Base-by-base conservation (phyloP, 2,329 filamentous ascomycete species). In the Diaporthe vaccinii region DNA sequence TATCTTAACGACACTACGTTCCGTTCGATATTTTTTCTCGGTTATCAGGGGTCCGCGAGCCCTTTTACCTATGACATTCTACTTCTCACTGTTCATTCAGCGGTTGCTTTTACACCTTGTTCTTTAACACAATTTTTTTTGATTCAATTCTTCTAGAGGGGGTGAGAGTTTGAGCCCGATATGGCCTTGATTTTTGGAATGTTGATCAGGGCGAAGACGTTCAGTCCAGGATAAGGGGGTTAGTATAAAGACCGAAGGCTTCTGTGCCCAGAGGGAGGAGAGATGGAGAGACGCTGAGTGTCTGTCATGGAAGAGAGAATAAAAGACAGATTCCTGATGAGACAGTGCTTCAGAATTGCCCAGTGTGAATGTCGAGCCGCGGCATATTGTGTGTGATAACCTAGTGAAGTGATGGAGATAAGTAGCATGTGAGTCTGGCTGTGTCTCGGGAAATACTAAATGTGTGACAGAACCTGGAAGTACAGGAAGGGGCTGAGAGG, bases 1-100 rank as follows among this genome's bases (percentile, higher is more conserved):
- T 39, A 55, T 55, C 49, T 55, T 51, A 41, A 69, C 65, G 65
- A 69, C 65, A 69, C 34, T 49, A 65, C 41, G 25, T 65, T 49
- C 25, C n/a, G n/a, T 69, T 69, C 46, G n/a, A 69, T 28, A 15
- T 69, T 49, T 3, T 44, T 20, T 17, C 34, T 1, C 31, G 49
- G 36, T 15, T 25, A 6, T 12, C 8, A 20, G 34, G 49, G 65
- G 4, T 10, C 15, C 3, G 46, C 9, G 65, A 68, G 34, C 9
- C 34, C 65, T 28, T 28, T 20, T 41, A 31, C 65, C 34, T 8
- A 69, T 28, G 49, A 69, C 49, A 69, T 41, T 41, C n/a, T 8
- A 55, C 62, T 39, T 51, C 51, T 69, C 46, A 41, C 49, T 39
- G 36, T 69, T 53, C 31, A 25, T 41, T 41, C 49, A 69, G 46